Conservation (phyloP, 2,329 filamentous ascomycete species). For the Colletotrichum viniferum region DNA sequence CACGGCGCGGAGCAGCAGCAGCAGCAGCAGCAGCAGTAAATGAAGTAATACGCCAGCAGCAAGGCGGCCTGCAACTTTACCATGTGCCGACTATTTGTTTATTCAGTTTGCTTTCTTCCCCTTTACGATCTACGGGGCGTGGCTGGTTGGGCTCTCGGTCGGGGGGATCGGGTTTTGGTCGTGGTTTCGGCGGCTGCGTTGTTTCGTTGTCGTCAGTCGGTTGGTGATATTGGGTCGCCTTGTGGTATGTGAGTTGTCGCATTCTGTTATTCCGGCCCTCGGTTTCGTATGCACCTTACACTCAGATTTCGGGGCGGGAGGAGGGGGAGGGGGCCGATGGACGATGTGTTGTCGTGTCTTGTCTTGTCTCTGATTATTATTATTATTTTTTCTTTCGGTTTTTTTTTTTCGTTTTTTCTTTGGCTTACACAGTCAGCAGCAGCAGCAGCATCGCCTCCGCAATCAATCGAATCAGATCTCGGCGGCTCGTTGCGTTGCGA, state of each 20-base stretch:
- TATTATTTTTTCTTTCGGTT: not conserved
- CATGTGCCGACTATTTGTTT: not conserved
- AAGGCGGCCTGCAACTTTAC: not conserved
- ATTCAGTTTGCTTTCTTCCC: not conserved
- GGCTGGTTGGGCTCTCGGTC: not conserved
- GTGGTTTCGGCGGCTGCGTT: not conserved
- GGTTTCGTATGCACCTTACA: not conserved
- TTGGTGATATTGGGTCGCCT: not conserved
- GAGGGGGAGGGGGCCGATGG: not conserved
- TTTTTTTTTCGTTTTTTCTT: not conserved
- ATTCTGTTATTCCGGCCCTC: not conserved
- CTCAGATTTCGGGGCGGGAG: not conserved
- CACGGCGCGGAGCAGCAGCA: too few relatives aligned
- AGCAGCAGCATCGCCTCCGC: not conserved
- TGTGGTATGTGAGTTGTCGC: slow-evolving; percentile 14
- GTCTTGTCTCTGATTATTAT: not conserved
- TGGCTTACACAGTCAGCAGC: not conserved
- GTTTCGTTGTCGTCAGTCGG: not conserved
- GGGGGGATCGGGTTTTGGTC: not conserved
- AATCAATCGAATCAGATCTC: not conserved
- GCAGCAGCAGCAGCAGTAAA: not conserved
- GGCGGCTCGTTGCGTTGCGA: not conserved
- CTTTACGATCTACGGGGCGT: not conserved
- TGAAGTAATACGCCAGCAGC: not conserved
- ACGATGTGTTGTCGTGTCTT: not conserved